Evolutionary conservation across 2,329 filamentous ascomycete species (phyloP).

Genomic region (Alternaria sp.): DNA sequence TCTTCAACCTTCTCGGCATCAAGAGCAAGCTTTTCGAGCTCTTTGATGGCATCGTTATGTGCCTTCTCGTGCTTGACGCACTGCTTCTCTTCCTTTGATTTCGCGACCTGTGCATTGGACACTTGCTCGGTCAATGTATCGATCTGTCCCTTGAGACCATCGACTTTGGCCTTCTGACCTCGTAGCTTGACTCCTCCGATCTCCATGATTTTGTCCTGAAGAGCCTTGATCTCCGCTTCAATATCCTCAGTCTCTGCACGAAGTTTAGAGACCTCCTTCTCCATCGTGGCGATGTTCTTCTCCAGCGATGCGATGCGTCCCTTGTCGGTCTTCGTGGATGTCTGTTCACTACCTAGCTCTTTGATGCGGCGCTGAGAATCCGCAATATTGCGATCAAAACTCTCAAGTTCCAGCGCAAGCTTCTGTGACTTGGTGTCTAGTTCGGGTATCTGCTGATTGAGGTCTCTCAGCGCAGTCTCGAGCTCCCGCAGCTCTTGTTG

Average conservation of each 20-base stretch:
- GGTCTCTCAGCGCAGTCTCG: conserved; percentile 72
- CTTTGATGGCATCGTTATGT: conserved; percentile 76
- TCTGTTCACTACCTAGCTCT: conserved; percentile 81
- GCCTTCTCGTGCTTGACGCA: conserved; percentile 86
- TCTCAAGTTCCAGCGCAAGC: conserved; percentile 85
- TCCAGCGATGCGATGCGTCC: conserved; percentile 73
- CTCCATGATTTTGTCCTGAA: conserved; percentile 98
- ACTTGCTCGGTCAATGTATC: conserved; percentile 79
- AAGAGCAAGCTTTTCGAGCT: conserved; percentile 71
- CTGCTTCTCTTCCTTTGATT: conserved; percentile 93
- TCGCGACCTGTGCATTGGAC: conserved; percentile 84
- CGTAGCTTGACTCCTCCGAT: conserved; percentile 93
- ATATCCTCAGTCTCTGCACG: conserved; percentile 85
- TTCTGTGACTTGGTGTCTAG: conserved; percentile 93
- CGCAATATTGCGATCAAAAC: conserved; percentile 79
- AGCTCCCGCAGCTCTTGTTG: conserved; percentile 83
- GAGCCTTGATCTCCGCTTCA: conserved; percentile 87
- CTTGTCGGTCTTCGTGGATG: conserved; percentile 81
- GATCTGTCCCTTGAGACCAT: conserved; percentile 82
- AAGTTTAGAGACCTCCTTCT: conserved; percentile 79
- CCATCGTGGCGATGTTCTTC: conserved; percentile 76
- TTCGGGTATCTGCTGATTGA: conserved; percentile 79
- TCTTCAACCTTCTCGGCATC: conserved; percentile 81
- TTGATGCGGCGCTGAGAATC: conserved; percentile 86
- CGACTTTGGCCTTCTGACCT: conserved; percentile 87